A percentile compares a stretch with the other conserved stretches of the same genome.
phyloP scores from a whole-genome alignment of 2,329 filamentous ascomycete genomes.

The Chrysoporthe cubensis region DNA sequence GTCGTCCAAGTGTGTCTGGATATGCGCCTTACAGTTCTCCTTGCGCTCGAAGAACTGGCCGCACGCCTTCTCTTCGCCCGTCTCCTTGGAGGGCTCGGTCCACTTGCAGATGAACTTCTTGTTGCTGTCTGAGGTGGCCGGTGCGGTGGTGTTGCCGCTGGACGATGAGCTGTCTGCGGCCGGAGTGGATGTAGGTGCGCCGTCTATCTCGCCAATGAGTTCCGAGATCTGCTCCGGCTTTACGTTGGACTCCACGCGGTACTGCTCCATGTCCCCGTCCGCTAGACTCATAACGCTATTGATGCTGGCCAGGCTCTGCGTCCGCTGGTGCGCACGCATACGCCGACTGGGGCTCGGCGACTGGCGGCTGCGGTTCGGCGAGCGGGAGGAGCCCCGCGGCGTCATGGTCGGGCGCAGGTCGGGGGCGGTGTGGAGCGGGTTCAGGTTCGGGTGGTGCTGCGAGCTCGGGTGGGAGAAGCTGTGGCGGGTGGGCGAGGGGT shows the following conservation, averaged over 20 bases:
- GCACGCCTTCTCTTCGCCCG: slow-evolving; percentile 60
- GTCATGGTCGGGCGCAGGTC: slow-evolving; percentile 25
- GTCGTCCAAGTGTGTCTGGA: slow-evolving; percentile 97
- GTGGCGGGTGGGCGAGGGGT: slow-evolving; percentile 26
- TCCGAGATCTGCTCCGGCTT: slow-evolving; percentile 28
- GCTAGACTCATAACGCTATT: slow-evolving; percentile 29
- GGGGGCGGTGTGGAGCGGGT: slow-evolving; percentile 23
- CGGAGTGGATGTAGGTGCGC: not conserved
- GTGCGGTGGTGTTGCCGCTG: not conserved
- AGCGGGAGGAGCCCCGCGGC: slow-evolving; percentile 17
- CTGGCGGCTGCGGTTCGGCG: slow-evolving; percentile 23
- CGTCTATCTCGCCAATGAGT: slow-evolving; percentile 28
- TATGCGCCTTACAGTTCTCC: slow-evolving; percentile 98
- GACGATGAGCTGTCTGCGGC: not conserved
- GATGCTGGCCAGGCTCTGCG: slow-evolving; percentile 26
- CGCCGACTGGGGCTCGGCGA: slow-evolving; percentile 27
- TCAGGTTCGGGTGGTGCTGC: slow-evolving; percentile 9
- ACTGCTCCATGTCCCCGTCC: slow-evolving; percentile 29
- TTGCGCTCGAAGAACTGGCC: slow-evolving; percentile 93
- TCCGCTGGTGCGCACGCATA: slow-evolving; percentile 29
- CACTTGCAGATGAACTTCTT: slow-evolving; percentile 30
- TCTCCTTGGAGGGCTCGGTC: slow-evolving; percentile 24
- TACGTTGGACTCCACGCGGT: slow-evolving; percentile 27
- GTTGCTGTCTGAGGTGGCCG: slow-evolving; percentile 15
- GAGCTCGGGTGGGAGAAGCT: slow-evolving; percentile 28